These are phyloP conservation scores for Friedmanniomyces simplex DNA, from an alignment of 495 filamentous ascomycete species.

Conservation along the genomic window DNA sequence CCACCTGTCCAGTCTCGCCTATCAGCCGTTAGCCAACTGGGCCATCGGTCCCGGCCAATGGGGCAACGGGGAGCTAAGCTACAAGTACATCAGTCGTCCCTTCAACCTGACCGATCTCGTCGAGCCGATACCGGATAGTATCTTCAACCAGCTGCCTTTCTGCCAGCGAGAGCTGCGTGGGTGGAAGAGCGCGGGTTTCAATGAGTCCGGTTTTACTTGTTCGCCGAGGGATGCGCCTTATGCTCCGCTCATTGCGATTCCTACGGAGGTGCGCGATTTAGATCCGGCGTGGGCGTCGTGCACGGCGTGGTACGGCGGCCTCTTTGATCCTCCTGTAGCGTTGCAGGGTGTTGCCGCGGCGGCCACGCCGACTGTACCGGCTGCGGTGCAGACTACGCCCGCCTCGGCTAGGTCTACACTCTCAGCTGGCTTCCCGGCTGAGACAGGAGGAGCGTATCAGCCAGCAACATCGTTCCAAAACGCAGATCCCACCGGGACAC, in stretches of 20 bases:
- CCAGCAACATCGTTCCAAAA: not conserved
- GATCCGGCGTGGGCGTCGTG: constrained; percentile 4
- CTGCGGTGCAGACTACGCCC: not conserved
- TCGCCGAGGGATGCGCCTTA: constrained; percentile 2
- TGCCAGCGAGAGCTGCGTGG: not conserved
- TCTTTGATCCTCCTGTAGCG: constrained; percentile 1
- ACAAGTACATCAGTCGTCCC: not conserved
- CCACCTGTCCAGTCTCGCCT: constrained; percentile 3
- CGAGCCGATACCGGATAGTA: constrained; percentile 9
- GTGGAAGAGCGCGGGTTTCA: not conserved
- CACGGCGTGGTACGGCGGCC: constrained; percentile 5
- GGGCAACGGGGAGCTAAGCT: not conserved
- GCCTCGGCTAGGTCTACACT: constrained; percentile 1
- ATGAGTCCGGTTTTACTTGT: not conserved
- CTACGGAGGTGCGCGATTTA: not conserved
- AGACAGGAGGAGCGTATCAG: not conserved
- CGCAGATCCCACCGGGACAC: not conserved
- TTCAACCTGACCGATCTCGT: constrained; percentile 12
- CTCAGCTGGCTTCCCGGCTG: not conserved
- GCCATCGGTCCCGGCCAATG: not conserved
- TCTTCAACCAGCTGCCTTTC: constrained; percentile 4
- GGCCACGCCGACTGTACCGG: not conserved
- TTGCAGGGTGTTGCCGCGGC: not conserved
- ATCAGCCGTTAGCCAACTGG: not conserved
- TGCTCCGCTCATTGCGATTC: constrained; percentile 18